phyloP scores from a whole-genome alignment of 495 filamentous ascomycete genomes.

The Neurospora sp. region DNA sequence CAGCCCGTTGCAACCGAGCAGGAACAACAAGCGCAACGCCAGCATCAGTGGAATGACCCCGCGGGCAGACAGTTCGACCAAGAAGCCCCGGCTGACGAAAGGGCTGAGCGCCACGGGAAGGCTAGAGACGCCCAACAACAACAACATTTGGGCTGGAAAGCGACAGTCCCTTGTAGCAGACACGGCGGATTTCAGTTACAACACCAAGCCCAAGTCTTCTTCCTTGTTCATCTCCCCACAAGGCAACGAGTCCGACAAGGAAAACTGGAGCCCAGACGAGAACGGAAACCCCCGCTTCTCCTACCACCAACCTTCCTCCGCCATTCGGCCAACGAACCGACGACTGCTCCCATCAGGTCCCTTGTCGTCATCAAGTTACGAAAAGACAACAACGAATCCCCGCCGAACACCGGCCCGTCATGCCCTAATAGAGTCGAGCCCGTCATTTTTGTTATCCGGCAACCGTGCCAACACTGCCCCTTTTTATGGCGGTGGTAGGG shows the following conservation, averaged over 20 bases:
- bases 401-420: constrained; percentile 25
- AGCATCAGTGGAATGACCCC: constrained; percentile 35
- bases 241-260: constrained; percentile 75
- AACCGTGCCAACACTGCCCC: constrained; percentile 28
- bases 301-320: constrained; percentile 4
- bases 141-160: constrained; percentile 10
- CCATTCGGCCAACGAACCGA: not conserved
- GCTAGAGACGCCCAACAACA: constrained; percentile 42
- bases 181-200: constrained; percentile 22
- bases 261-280: constrained; percentile 66
- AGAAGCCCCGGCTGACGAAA: constrained; percentile 56
- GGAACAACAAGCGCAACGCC: constrained; percentile 50
- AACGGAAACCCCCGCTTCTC: constrained; percentile 32
- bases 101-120: constrained; percentile 57
- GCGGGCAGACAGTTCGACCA: constrained; percentile 32
- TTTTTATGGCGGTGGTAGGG: not conserved
- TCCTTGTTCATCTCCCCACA: constrained; percentile 20
- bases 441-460: constrained; percentile 11
- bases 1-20: constrained; percentile 35
- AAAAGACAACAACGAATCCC: constrained; percentile 16
- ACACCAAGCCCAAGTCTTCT: constrained; percentile 33
- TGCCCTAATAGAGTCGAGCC: constrained; percentile 16
- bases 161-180: not conserved
- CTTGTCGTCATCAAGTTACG: not conserved
- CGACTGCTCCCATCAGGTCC: constrained; percentile 12